Percentiles rank a stretch among this genome's conserved stretches.
phyloP scores from a whole-genome alignment of 1,284 basidiomycete species.

The Agaricales sp. region DNA sequence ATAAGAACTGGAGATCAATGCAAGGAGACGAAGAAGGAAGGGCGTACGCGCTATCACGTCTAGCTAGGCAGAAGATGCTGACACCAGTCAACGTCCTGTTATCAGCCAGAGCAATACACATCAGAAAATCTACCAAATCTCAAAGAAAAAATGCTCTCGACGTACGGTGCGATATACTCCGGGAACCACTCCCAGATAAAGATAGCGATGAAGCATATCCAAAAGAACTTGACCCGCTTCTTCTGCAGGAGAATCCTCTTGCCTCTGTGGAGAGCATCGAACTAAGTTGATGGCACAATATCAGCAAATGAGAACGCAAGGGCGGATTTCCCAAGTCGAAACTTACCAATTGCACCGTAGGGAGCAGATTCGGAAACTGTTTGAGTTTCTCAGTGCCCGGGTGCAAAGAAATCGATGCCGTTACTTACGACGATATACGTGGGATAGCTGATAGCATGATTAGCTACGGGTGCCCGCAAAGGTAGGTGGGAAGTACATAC shows the following conservation, averaged over 20 bases:
- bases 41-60: constrained; percentile 16
- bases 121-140: constrained; percentile 40
- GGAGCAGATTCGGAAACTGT: constrained; percentile 20
- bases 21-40: no score
- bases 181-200: constrained; percentile 31
- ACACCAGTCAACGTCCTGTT: constrained; percentile 45
- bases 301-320: no score
- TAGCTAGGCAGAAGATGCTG: constrained; percentile 49
- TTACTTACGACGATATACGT: constrained; percentile 11
- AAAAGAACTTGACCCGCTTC: constrained; percentile 49
- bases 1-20: no score
- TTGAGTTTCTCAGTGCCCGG: no score
- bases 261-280: constrained; percentile 39
- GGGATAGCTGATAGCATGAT: constrained; percentile 14
- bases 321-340: no score
- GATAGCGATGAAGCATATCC: constrained; percentile 38
- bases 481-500: neutral
- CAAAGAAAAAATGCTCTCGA: constrained; percentile 49
- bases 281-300: constrained; percentile 18
- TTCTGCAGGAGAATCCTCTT: constrained; percentile 36
- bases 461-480: neutral
- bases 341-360: constrained; percentile 27
- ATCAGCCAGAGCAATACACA: constrained; percentile 22
- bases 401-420: no score
- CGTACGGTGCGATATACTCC: constrained; percentile 25